A percentile compares a stretch with the other conserved stretches of the same genome.
phyloP scores from a whole-genome alignment of 2,329 filamentous ascomycete species.

The Cercospora zeina region DNA sequence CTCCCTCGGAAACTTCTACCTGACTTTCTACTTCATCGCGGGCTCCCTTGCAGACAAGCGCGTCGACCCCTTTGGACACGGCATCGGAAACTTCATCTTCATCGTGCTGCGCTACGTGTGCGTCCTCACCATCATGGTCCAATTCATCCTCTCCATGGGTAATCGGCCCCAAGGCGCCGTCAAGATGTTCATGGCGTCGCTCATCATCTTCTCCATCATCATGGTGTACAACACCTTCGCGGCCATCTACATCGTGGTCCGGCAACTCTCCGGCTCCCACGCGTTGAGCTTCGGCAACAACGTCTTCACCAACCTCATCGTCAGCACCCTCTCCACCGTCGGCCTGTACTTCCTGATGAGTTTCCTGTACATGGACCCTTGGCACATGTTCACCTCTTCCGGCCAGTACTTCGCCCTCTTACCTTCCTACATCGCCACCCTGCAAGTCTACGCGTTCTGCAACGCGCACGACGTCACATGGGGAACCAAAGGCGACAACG shows the following conservation, averaged over 20 bases:
- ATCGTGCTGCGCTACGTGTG: conserved; percentile 80
- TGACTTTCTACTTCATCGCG: conserved; percentile 97
- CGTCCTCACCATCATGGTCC: conserved; percentile 83
- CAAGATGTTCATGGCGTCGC: conserved; percentile 81
- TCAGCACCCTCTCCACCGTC: conserved; percentile 83
- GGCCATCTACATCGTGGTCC: conserved; percentile 81
- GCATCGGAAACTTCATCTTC: conserved; percentile 82
- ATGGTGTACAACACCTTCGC: conserved; percentile 96
- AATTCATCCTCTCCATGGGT: conserved; percentile 95
- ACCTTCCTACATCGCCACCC: conserved; percentile 90
- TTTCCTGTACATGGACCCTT: conserved; percentile 94
- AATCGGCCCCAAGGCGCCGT: conserved; percentile 94
- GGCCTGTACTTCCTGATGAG: conserved; percentile 96
- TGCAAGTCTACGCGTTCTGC: conserved; percentile 98
- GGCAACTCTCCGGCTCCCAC: conserved; percentile 61
- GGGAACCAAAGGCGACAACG: conserved; percentile 98
- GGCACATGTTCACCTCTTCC: conserved; percentile 96
- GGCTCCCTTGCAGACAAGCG: conserved; percentile 77
- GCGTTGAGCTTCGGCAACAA: conserved; percentile 71
- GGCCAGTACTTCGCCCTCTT: conserved; percentile 90
- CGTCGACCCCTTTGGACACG: conserved; percentile 88
- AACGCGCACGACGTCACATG: conserved; percentile 99
- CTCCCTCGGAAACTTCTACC: conserved; percentile 95
- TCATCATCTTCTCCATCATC: conserved; percentile 88
- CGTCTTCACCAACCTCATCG: conserved; percentile 90